Evolutionary conservation across 352 stramenopile genomes (phyloP), one percentile per base, ranked within the genome.

Genomic region (Phytophthora meadii): DNA sequence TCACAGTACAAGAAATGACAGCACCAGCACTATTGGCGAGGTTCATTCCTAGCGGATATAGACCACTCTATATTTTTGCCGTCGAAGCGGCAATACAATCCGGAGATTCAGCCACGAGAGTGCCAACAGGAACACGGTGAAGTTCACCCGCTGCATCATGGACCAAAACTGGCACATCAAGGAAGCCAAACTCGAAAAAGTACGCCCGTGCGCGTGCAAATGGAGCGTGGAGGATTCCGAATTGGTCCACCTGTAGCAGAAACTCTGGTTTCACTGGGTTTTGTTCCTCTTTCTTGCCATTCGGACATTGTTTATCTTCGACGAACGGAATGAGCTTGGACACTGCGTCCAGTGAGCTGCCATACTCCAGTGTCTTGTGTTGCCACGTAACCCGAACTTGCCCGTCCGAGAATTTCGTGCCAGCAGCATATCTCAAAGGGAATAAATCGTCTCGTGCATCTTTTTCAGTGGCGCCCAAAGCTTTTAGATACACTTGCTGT

Each of bases 231-330:
- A 89, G 70, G 27, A 98, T 87, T 24, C 89, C 92, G 62, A 94
- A 96, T 63, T 97, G 89, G 78, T 98, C 92, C 47, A 89, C 87
- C 47, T 95, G 87, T 12, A 93, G 67, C 28, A 96, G 62, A 24
- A 90, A 70, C 37, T 86, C 44, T 4, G 87, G 77, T 10, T 54
- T 47, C 1, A 54, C 58, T 1, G 6, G 27, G 8, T 68, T 47
- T 2, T 56, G 24, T 57, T 34, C 59, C 37, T 58, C 19, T 32
- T 24, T 15, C 28, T 25, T 15, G 27, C 22, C 44, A 28, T 27
- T 19, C 7, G 36, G 30, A 5, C 61, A 34, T 14, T 65, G 54
- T 42, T 80, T 80, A 15, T 61, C 71, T 51, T 88, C 77, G 24
- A 89, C 71, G 61, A 85, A 82, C 39, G 77, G 56, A 41, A 88